These are phyloP conservation scores for Trichoderma polysporum DNA, from an alignment of 2,329 filamentous ascomycete species.

Conservation along the genomic window DNA sequence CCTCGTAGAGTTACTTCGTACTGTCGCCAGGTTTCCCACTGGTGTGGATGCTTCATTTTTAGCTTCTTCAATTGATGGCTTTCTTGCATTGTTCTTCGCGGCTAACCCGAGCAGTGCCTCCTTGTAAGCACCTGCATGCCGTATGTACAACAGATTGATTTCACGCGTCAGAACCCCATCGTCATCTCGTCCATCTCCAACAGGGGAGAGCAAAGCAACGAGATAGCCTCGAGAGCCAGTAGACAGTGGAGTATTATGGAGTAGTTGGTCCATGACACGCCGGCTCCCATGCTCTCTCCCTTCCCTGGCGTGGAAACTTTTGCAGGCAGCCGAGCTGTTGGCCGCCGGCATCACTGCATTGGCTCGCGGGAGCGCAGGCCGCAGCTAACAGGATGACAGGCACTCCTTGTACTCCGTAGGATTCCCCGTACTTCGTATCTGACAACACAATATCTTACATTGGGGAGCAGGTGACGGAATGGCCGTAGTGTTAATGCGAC, in stretches of 20 bases:
- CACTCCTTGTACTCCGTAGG: neutral
- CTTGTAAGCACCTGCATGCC: neutral
- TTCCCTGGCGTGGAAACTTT: neutral
- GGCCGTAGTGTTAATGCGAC: neutral
- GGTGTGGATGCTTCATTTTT: neutral
- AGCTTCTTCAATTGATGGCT: neutral
- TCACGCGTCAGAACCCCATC: neutral
- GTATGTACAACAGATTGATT: neutral
- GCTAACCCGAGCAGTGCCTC: neutral
- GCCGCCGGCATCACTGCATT: conserved; percentile 31
- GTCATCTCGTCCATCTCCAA: neutral
- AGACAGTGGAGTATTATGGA: neutral
- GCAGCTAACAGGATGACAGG: conserved; percentile 26
- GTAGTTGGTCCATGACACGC: neutral
- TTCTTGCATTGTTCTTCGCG: neutral
- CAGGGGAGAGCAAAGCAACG: neutral
- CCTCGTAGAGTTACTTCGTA: neutral
- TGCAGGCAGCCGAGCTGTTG: conserved; percentile 12
- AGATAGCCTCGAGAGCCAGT: neutral
- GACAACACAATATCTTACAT: neutral
- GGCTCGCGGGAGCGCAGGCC: conserved; percentile 34
- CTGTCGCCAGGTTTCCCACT: neutral
- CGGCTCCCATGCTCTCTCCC: neutral
- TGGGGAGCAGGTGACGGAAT: neutral
- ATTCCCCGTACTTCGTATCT: neutral